Percentiles rank a stretch among this genome's conserved stretches.
phyloP scores from a whole-genome alignment of 2,329 filamentous ascomycete species.

The Alternaria incomplexa region DNA sequence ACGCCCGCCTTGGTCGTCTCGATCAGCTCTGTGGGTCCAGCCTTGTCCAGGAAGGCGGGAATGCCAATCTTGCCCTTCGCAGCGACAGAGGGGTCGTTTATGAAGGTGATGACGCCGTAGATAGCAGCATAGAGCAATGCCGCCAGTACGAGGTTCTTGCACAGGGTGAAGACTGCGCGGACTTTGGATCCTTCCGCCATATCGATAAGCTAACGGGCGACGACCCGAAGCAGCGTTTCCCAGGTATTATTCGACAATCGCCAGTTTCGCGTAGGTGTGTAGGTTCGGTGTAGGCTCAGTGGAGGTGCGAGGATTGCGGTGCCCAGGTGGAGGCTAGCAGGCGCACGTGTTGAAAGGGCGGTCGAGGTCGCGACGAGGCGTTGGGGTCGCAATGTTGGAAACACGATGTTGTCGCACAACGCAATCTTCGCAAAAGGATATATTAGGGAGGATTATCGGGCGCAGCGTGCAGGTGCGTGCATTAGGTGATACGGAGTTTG shows the following conservation, averaged over 20 bases:
- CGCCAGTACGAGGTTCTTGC: conserved; percentile 54
- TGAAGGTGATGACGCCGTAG: conserved; percentile 50
- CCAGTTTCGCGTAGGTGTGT: conserved; percentile 10
- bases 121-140: conserved; percentile 51
- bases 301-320: neutral
- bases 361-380: neutral
- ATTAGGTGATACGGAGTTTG: neutral
- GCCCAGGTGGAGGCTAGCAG: neutral
- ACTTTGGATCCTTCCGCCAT: conserved; percentile 46
- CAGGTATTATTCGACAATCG: conserved; percentile 7
- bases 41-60: conserved; percentile 50
- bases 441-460: conserved; percentile 1
- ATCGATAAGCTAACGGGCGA: conserved; percentile 18
- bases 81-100: conserved; percentile 49
- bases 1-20: conserved; percentile 50
- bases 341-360: neutral
- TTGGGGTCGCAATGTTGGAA: neutral
- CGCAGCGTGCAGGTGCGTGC: conserved; percentile 1
- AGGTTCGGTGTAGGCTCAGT: neutral
- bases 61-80: conserved; percentile 52
- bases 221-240: conserved; percentile 19
- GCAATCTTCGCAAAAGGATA: neutral
- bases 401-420: conserved; percentile 2
- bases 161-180: conserved; percentile 44
- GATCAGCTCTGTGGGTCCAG: conserved; percentile 49